Evolutionary conservation across 2,329 filamentous ascomycete species (phyloP).

Genomic region (Nakataea oryzae): DNA sequence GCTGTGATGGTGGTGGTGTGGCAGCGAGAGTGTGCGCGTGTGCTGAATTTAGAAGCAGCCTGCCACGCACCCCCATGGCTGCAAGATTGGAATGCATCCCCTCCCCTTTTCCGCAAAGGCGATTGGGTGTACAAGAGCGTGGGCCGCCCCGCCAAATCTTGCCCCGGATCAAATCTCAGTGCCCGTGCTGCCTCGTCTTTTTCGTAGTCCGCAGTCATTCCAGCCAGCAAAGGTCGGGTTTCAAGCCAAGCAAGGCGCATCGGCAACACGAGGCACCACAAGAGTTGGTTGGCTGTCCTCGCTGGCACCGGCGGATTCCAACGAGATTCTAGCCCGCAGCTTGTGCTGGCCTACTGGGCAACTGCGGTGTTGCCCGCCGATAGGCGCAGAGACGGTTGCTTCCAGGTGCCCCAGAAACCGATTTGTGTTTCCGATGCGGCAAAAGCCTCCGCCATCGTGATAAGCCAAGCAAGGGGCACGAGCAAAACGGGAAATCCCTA

Average conservation of each 20-base stretch:
- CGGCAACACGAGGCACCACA: not conserved
- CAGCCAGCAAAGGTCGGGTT: not conserved
- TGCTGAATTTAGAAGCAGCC: not conserved
- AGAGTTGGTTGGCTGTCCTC: not conserved
- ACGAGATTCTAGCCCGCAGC: too few relatives aligned
- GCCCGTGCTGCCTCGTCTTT: not conserved
- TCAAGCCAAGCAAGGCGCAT: not conserved
- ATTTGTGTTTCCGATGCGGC: not conserved
- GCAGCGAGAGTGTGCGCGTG: not conserved
- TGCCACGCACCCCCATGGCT: not conserved
- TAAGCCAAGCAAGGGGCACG: not conserved
- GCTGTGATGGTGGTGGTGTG: not conserved
- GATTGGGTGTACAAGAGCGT: not conserved
- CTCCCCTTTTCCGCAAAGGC: not conserved
- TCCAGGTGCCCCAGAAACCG: not conserved
- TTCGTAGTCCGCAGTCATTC: not conserved
- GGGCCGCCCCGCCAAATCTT: slow-evolving; percentile 1
- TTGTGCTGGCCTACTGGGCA: not conserved
- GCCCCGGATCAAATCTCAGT: not conserved
- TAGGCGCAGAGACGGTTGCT: not conserved
- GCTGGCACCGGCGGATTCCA: not conserved
- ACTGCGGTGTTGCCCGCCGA: too few relatives aligned
- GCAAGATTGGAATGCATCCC: not conserved
- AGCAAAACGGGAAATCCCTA: not conserved
- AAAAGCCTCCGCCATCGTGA: not conserved